phyloP scores from a whole-genome alignment of 495 filamentous ascomycete species.

The Aspergillus nidulans region DNA sequence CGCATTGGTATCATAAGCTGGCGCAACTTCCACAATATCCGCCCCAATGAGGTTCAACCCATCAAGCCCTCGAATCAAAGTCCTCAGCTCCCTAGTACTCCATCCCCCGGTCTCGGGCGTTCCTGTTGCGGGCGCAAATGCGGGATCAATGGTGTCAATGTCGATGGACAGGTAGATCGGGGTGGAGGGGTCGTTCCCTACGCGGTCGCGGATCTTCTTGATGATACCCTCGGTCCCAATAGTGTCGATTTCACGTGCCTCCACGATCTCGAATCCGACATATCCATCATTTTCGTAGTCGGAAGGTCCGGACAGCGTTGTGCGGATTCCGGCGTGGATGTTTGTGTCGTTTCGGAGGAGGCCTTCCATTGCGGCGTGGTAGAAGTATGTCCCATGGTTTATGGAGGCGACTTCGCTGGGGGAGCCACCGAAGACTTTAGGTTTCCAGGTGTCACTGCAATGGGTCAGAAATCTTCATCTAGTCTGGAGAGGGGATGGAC shows the following conservation, averaged over 20 bases:
- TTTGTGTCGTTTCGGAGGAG: slow-evolving; percentile 75
- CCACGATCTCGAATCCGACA: slow-evolving; percentile 78
- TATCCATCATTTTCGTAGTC: slow-evolving; percentile 82
- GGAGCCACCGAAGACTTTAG: slow-evolving; percentile 67
- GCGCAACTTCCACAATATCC: slow-evolving; percentile 74
- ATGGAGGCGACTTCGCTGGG: slow-evolving; percentile 61
- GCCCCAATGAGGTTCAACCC: slow-evolving; percentile 74
- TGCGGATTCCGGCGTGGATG: slow-evolving; percentile 85
- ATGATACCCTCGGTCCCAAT: slow-evolving; percentile 67
- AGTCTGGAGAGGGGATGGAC: slow-evolving; percentile 23
- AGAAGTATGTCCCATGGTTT: slow-evolving; percentile 86
- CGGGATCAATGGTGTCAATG: slow-evolving; percentile 84
- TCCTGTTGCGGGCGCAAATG: slow-evolving; percentile 79
- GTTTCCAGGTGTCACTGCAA: slow-evolving; percentile 52
- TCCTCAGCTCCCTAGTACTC: slow-evolving; percentile 73
- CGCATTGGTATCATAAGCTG: slow-evolving; percentile 65
- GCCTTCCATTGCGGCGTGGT: slow-evolving; percentile 63
- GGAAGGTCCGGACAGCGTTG: slow-evolving; percentile 62
- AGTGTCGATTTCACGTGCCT: slow-evolving; percentile 74
- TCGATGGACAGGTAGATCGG: slow-evolving; percentile 83
- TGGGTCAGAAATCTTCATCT: too few species aligned
- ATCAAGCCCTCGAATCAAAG: slow-evolving; percentile 67
- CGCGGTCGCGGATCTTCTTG: slow-evolving; percentile 65
- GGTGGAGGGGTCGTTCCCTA: slow-evolving; percentile 55
- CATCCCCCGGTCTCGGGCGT: slow-evolving; percentile 87